Evolutionary conservation across 495 filamentous ascomycete species (phyloP).

Genomic region (Hamigera avellanea): DNA sequence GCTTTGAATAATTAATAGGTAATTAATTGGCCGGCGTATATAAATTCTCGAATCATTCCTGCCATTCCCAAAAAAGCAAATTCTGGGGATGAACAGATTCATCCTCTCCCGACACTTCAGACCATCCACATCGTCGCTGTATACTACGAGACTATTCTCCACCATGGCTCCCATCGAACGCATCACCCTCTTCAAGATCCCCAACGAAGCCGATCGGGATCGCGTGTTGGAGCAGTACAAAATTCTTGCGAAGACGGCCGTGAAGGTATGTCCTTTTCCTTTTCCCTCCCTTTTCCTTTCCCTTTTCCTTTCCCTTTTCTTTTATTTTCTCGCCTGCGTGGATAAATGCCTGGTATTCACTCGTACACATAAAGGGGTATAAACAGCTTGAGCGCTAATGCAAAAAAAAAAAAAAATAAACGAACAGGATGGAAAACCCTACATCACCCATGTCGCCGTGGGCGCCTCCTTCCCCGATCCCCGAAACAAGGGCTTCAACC

Average conservation of each 20-base stretch:
- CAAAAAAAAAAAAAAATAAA: conserved; percentile 1
- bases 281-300: conserved; percentile 1
- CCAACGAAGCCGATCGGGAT: conserved; percentile 32
- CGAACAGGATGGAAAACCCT: conserved; percentile 51
- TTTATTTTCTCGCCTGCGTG: background rate
- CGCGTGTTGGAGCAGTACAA: conserved; percentile 38
- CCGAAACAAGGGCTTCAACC: conserved; percentile 50
- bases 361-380: background rate
- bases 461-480: conserved; percentile 37
- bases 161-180: conserved; percentile 38
- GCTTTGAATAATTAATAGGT: too few relatives aligned
- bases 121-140: background rate
- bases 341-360: too few relatives aligned
- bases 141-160: background rate
- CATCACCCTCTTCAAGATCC: conserved; percentile 50
- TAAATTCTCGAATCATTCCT: too few relatives aligned
- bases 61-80: too few relatives aligned
- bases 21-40: too few relatives aligned
- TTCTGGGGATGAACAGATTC: too few relatives aligned
- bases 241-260: conserved; percentile 35
- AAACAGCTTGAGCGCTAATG: background rate
- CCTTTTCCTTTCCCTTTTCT: background rate
- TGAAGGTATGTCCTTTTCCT: conserved; percentile 27
- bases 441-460: conserved; percentile 41
- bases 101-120: too few relatives aligned